A percentile compares a stretch with the other conserved stretches of the same genome.
These are phyloP conservation scores for Cynanchum wilfordii DNA, from an alignment of 257 asterid species.

Conservation along the genomic window DNA sequence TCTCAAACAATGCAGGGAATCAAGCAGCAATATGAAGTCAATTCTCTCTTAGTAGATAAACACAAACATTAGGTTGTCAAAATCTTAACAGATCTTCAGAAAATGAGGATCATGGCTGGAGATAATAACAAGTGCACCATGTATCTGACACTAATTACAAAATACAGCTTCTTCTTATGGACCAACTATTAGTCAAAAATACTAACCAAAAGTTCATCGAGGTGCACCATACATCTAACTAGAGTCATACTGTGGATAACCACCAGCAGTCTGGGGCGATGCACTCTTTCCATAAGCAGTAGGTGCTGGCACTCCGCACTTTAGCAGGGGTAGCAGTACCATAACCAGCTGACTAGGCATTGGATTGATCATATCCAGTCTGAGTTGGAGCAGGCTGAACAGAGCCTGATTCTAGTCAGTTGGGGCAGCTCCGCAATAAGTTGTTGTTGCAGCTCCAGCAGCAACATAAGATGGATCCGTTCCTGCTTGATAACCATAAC, in stretches of 20 bases:
- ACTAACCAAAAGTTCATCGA: conserved; percentile 32
- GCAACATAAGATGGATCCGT: conserved; percentile 50
- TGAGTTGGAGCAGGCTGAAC: conserved; percentile 65
- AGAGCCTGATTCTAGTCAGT: conserved; percentile 53
- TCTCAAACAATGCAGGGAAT: not conserved
- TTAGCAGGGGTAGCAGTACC: conserved; percentile 34
- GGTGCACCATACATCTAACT: conserved; percentile 78
- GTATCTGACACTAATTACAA: conserved; percentile 1
- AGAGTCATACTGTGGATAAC: conserved; percentile 61
- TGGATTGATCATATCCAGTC: conserved; percentile 53
- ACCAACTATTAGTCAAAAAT: not conserved
- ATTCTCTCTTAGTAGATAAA: not conserved
- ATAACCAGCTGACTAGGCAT: conserved; percentile 60
- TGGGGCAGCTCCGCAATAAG: conserved; percentile 48
- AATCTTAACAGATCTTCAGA: not conserved
- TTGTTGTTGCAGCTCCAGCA: conserved; percentile 35
- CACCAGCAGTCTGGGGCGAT: conserved; percentile 62
- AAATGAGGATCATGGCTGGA: not conserved
- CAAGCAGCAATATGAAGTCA: not conserved
- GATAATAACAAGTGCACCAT: not conserved
- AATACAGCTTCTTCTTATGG: conserved; percentile 11
- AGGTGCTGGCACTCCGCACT: conserved; percentile 18
- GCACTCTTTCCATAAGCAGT: conserved; percentile 50
- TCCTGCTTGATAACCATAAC: conserved; percentile 69
- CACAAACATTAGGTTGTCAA: not conserved